phyloP scores from a whole-genome alignment of 176 grass and related monocot genomes.

The Oryza coarctata region DNA sequence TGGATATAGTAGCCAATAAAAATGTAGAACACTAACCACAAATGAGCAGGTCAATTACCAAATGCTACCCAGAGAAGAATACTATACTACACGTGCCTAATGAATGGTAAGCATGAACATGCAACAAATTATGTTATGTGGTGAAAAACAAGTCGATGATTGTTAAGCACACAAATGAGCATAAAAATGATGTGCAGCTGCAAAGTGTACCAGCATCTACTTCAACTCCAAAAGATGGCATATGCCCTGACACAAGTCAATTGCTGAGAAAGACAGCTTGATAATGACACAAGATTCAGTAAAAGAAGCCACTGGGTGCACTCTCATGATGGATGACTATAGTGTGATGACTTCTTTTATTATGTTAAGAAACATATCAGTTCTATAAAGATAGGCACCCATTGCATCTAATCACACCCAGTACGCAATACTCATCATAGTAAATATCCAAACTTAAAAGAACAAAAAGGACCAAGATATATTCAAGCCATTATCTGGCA shows the following conservation, averaged over 20 bases:
- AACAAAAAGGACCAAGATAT: background rate
- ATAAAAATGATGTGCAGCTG: background rate
- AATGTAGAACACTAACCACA: background rate
- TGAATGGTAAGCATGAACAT: background rate
- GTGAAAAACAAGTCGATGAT: background rate
- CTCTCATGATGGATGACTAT: background rate
- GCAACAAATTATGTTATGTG: background rate
- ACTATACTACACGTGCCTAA: background rate
- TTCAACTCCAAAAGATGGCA: slow-evolving; percentile 7
- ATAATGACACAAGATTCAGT: background rate
- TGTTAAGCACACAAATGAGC: background rate
- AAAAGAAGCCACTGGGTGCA: background rate
- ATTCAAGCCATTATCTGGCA: background rate
- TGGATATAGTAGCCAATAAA: background rate
- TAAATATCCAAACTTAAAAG: slow-evolving; percentile 12
- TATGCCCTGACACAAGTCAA: background rate
- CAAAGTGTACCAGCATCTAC: background rate
- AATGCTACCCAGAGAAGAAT: background rate
- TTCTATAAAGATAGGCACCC: background rate
- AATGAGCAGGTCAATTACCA: background rate
- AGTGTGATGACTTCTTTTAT: background rate
- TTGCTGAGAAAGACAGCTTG: background rate
- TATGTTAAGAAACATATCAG: background rate
- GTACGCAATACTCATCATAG: background rate
- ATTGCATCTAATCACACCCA: background rate